A percentile compares a stretch with the other conserved stretches of the same genome.
Evolutionary conservation across 2,329 filamentous ascomycete species (phyloP).

Genomic region (Zymoseptoria tritici): DNA sequence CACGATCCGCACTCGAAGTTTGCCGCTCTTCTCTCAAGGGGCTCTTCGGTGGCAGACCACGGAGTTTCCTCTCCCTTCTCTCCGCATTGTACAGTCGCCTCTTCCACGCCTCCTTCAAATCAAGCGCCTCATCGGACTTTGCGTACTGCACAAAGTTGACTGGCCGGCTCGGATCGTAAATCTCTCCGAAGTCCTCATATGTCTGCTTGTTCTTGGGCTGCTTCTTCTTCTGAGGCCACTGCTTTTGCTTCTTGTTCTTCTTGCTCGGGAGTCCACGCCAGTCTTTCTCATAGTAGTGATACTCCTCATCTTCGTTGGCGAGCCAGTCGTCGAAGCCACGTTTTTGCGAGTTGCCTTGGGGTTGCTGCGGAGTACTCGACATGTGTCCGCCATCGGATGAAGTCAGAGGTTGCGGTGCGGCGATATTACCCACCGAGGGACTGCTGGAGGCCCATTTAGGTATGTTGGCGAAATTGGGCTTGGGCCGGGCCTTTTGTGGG

Average conservation of each 20-base stretch:
- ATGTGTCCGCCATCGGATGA: conserved; percentile 19
- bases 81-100: conserved; percentile 68
- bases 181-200: conserved; percentile 92
- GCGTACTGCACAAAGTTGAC: conserved; percentile 81
- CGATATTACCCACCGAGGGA: conserved; percentile 8
- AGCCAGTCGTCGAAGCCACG: conserved; percentile 73
- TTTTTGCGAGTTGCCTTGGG: conserved; percentile 30
- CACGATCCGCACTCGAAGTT: conserved; percentile 20
- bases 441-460: conserved; percentile 24
- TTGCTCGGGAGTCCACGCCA: conserved; percentile 70
- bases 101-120: conserved; percentile 74
- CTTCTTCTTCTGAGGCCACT: conserved; percentile 39
- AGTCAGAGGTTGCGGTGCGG: conserved; percentile 21
- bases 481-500: conserved; percentile 63
- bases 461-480: conserved; percentile 46
- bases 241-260: conserved; percentile 55
- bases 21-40: conserved; percentile 32
- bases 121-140: conserved; percentile 75
- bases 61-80: conserved; percentile 35
- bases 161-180: conserved; percentile 77
- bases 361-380: conserved; percentile 22
- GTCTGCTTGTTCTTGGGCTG: conserved; percentile 48
- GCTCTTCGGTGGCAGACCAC: conserved; percentile 45
- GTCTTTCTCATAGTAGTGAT: conserved; percentile 47
- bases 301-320: conserved; percentile 71